Conservation (phyloP, 2,329 filamentous ascomycete species). For the Stromatinia cepivora region DNA sequence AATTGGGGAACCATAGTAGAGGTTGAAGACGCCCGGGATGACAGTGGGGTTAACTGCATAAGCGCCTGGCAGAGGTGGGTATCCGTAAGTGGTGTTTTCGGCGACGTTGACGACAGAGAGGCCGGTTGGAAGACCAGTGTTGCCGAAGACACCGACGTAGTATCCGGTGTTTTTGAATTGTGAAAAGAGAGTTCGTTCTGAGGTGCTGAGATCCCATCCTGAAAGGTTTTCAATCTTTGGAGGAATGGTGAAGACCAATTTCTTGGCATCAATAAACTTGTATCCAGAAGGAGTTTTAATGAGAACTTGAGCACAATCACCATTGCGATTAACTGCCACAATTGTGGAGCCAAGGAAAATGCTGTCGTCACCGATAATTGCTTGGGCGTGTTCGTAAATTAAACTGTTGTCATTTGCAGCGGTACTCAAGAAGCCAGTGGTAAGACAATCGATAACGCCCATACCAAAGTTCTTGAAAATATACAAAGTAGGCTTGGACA, state of each 20-base stretch:
- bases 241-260: conserved; percentile 47
- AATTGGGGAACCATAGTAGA: conserved; percentile 28
- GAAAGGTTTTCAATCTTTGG: conserved; percentile 43
- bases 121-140: conserved; percentile 42
- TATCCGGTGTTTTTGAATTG: conserved; percentile 44
- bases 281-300: conserved; percentile 40
- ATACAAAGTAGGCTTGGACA: conserved; percentile 48
- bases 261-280: conserved; percentile 43
- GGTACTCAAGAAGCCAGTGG: conserved; percentile 27
- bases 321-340: conserved; percentile 25
- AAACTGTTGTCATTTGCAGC: conserved; percentile 26
- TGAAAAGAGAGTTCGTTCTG: conserved; percentile 43
- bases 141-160: conserved; percentile 44
- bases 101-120: conserved; percentile 37
- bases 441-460: conserved; percentile 25
- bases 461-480: conserved; percentile 46
- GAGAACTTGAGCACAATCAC: conserved; percentile 35
- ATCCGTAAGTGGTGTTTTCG: conserved; percentile 35
- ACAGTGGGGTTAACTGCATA: conserved; percentile 36
- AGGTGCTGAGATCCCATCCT: conserved; percentile 42
- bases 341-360: conserved; percentile 29
- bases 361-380: conserved; percentile 20
- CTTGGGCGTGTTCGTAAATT: conserved; percentile 27
- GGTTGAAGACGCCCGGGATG: conserved; percentile 25
- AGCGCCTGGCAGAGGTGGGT: conserved; percentile 40